These are phyloP conservation scores for Uronychia setigera DNA, from an alignment of 73 alveolate genomes.

Conservation along the genomic window DNA sequence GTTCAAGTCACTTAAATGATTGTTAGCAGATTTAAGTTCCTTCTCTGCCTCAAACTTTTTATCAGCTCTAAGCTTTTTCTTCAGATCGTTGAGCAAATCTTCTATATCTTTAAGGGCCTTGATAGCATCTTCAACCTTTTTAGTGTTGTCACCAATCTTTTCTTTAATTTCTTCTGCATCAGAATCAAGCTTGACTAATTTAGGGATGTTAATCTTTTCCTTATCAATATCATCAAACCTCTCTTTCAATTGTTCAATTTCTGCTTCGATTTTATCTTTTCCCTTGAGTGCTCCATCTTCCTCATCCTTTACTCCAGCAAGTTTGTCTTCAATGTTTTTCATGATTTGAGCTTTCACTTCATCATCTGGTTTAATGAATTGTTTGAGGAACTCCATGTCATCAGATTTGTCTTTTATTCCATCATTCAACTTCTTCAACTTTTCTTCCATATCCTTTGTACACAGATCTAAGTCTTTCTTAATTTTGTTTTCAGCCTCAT, in stretches of 20 bases:
- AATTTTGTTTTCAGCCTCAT: not conserved
- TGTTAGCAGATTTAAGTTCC: not conserved
- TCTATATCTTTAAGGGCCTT: not conserved
- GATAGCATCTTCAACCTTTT: constrained; percentile 1
- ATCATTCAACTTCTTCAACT: not conserved
- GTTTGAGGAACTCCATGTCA: not conserved
- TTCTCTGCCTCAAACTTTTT: constrained; percentile 6
- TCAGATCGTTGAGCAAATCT: not conserved
- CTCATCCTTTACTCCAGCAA: not conserved
- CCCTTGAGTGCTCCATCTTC: not conserved
- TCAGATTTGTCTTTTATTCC: not conserved
- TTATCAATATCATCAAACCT: not conserved
- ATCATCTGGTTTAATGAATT: not conserved
- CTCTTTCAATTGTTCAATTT: not conserved
- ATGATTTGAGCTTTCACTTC: not conserved
- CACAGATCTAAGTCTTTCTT: not conserved
- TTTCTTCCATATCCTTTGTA: not conserved
- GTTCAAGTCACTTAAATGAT: not conserved
- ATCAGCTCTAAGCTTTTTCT: constrained; percentile 5
- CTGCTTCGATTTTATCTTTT: constrained; percentile 1
- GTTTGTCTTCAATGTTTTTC: not conserved
- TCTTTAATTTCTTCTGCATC: not conserved
- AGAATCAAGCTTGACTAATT: not conserved
- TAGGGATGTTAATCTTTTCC: not conserved
- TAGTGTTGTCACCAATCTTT: not conserved